Conservation (phyloP, 768 basidiomycete species). For the Lactifluus piperatus region DNA sequence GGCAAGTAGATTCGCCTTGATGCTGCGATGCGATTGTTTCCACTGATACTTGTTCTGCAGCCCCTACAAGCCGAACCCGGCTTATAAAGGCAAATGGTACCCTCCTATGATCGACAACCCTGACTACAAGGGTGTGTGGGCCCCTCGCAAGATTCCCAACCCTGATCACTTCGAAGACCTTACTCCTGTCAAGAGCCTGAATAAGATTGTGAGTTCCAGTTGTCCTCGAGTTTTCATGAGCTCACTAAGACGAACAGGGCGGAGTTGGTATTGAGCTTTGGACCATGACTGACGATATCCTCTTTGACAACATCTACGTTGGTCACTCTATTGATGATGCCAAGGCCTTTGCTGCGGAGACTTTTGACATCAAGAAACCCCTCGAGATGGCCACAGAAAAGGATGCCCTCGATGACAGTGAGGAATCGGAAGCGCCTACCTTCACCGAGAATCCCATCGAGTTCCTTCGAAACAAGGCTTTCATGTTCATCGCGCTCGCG, state of each 20-base stretch:
- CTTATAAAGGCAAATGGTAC: constrained; percentile 97
- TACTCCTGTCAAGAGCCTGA: constrained; percentile 70
- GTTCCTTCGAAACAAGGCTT: constrained; percentile 70
- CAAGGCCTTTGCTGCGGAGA: constrained; percentile 70
- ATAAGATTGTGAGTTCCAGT: constrained; percentile 61
- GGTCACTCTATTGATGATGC: constrained; percentile 87
- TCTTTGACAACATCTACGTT: constrained; percentile 91
- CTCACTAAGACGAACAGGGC: constrained; percentile 38
- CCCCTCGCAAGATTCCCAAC: constrained; percentile 85
- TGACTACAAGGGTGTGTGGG: constrained; percentile 93
- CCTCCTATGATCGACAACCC: constrained; percentile 96
- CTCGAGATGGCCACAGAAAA: constrained; percentile 62
- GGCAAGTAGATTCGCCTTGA: constrained; percentile 32
- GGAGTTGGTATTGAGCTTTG: constrained; percentile 97
- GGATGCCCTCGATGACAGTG: constrained; percentile 36
- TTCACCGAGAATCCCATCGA: constrained; percentile 71
- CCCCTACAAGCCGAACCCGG: constrained; percentile 84
- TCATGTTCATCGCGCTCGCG: constrained; percentile 72
- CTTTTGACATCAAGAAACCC: constrained; percentile 85
- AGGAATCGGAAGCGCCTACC: constrained; percentile 35
- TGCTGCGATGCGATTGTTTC: not conserved
- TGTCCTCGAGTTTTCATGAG: not conserved
- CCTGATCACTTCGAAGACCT: constrained; percentile 85
- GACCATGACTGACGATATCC: constrained; percentile 97
- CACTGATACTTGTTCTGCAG: constrained; percentile 28